Conservation (phyloP, 2,329 filamentous ascomycete genomes). For the Cladosporium sp. region DNA sequence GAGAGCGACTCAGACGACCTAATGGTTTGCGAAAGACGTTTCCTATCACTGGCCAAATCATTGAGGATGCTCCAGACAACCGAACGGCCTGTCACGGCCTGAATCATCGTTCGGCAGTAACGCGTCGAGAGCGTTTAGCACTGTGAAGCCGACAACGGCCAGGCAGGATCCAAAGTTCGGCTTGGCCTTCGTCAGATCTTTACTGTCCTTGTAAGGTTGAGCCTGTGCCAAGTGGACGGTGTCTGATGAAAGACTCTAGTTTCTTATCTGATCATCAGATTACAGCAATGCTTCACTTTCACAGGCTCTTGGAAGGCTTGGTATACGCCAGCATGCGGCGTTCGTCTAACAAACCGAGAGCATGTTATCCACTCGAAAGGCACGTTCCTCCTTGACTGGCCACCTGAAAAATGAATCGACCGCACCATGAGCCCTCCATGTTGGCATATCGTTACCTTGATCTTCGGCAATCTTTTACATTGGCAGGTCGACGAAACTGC, state of each 20-base stretch:
- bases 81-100: neutral
- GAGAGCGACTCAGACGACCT: neutral
- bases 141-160: neutral
- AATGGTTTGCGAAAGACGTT: neutral
- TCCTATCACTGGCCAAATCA: neutral
- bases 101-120: neutral
- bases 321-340: neutral
- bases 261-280: conserved; percentile 11
- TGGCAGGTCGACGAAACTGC: neutral
- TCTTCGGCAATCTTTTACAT: neutral
- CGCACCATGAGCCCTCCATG: neutral
- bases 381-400: neutral
- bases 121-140: neutral
- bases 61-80: neutral
- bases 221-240: conserved; percentile 4
- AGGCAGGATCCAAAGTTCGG: neutral
- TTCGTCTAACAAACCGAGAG: neutral
- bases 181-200: neutral
- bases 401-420: neutral
- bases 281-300: neutral
- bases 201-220: neutral
- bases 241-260: neutral
- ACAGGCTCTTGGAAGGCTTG: neutral
- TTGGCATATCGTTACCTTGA: neutral
- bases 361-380: neutral